Conservation (phyloP, 2,329 filamentous ascomycete genomes). For the Xylariales sp. region DNA sequence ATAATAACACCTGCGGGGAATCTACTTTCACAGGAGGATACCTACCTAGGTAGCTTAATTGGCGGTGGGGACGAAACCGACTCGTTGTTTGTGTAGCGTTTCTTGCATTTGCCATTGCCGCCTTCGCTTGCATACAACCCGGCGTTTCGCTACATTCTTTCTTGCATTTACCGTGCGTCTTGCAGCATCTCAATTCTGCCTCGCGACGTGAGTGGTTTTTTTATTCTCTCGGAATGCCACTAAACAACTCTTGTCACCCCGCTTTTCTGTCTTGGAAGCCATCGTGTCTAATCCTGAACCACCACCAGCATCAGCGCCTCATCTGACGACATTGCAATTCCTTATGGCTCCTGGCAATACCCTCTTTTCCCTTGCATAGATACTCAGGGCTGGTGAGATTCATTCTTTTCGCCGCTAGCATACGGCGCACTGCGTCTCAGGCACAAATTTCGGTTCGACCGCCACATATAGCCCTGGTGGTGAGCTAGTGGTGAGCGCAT, state of each 20-base stretch:
- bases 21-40: slow-evolving; percentile 14
- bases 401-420: slow-evolving; percentile 9
- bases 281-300: slow-evolving; percentile 21
- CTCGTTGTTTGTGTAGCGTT: slow-evolving; percentile 21
- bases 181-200: slow-evolving; percentile 1
- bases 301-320: slow-evolving; percentile 14
- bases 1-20: slow-evolving; percentile 14
- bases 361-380: slow-evolving; percentile 39
- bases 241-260: background rate
- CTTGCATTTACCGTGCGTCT: slow-evolving; percentile 21
- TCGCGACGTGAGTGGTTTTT: slow-evolving; percentile 17
- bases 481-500: slow-evolving; percentile 64
- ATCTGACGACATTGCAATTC: slow-evolving; percentile 49
- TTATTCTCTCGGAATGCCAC: too few relatives aligned
- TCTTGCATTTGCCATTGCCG: slow-evolving; percentile 25
- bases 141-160: slow-evolving; percentile 16
- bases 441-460: slow-evolving; percentile 44
- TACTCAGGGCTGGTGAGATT: slow-evolving; percentile 6
- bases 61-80: slow-evolving; percentile 24
- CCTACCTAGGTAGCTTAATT: slow-evolving; percentile 5
- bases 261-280: slow-evolving; percentile 16
- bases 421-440: slow-evolving; percentile 35
- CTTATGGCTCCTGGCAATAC: slow-evolving; percentile 54
- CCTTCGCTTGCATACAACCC: slow-evolving; percentile 27
- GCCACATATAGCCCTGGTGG: slow-evolving; percentile 52